A percentile compares a stretch with the other conserved stretches of the same genome.
These are phyloP conservation scores for Wallacemonas sp. DNA, from an alignment of 208 protist genomes.

Conservation along the genomic window DNA sequence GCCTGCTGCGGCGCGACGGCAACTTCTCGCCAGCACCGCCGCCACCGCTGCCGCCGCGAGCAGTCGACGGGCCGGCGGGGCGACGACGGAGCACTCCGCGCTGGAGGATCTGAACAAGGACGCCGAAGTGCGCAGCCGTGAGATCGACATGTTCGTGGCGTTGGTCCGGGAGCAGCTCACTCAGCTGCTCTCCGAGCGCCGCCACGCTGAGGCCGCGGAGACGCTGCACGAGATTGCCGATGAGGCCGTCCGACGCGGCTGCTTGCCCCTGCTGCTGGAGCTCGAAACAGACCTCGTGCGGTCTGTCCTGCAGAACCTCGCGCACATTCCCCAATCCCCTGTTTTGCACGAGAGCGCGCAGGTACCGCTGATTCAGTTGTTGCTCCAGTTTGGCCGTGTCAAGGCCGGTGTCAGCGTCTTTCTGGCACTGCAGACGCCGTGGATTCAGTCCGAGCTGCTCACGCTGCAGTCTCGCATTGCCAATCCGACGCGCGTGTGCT, in stretches of 20 bases:
- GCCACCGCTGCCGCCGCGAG: conserved; percentile 9
- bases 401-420: conserved; percentile 53
- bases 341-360: conserved; percentile 80
- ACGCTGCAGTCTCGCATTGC: conserved; percentile 67
- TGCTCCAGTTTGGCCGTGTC: conserved; percentile 73
- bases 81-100: neutral
- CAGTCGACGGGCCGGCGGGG: no score
- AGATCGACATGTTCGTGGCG: conserved; percentile 66
- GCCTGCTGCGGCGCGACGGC: conserved; percentile 1
- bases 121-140: conserved; percentile 23
- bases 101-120: conserved; percentile 7
- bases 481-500: conserved; percentile 54
- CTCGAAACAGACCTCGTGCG: conserved; percentile 65
- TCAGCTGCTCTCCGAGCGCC: conserved; percentile 68
- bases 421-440: conserved; percentile 64
- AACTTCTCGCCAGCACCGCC: neutral
- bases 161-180: conserved; percentile 68
- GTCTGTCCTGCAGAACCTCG: conserved; percentile 43
- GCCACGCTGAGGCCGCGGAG: conserved; percentile 67
- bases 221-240: conserved; percentile 58
- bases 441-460: conserved; percentile 71
- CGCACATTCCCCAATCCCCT: conserved; percentile 58
- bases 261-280: conserved; percentile 66
- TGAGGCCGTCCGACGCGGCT: conserved; percentile 56
- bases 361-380: conserved; percentile 76